Base-by-base conservation (phyloP, 345 rosid species). In the Populus davidiana region DNA sequence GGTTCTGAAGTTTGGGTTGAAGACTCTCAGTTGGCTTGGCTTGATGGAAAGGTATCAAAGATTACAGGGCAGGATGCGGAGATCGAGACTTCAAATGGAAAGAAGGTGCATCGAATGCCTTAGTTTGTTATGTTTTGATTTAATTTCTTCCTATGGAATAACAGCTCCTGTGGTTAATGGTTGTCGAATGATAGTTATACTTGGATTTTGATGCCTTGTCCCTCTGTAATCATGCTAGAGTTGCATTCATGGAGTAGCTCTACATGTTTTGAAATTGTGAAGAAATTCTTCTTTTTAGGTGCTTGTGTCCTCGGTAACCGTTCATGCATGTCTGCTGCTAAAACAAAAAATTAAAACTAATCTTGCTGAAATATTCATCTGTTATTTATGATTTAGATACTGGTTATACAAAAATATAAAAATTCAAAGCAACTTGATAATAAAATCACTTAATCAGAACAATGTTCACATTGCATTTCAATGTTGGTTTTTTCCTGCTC, bases 1-100 rank as follows among this genome's bases (percentile, higher is more conserved):
- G 96, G 99, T 72, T 95, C 99, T 82, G 91, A 95, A 35, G 92
- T 92, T 80, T 95, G 98, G 99, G 88, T 81, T 38, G 99, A 93
- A 85, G 96, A 95, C 82, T 68, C 88, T 12, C 92, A 86, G 0
- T 43, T 73, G 61, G 92, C 96, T 82, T 95, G 99, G 98, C 77
- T 89, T 80, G 93, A 91, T 79, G 99, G 99, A 56, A 80, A 70
- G 70, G 96, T 95, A 77, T 73, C 76, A 67, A 93, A 92, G 81
- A 92, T 95, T 77, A 87, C 78, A 36, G 98, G 93, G 39, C 29
- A 89, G 36, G 80, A 93, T 78, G 96, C 72, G 43, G 87, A 85
- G 67, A 77, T 95, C 47, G 78, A 83, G 69, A 74, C 89, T 67
- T 80, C 81, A 17, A 67, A 68, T 69, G 93, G 99, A 20, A 95